Conservation (phyloP, 2,329 filamentous ascomycete species). For the Didymosphaeria variabile region DNA sequence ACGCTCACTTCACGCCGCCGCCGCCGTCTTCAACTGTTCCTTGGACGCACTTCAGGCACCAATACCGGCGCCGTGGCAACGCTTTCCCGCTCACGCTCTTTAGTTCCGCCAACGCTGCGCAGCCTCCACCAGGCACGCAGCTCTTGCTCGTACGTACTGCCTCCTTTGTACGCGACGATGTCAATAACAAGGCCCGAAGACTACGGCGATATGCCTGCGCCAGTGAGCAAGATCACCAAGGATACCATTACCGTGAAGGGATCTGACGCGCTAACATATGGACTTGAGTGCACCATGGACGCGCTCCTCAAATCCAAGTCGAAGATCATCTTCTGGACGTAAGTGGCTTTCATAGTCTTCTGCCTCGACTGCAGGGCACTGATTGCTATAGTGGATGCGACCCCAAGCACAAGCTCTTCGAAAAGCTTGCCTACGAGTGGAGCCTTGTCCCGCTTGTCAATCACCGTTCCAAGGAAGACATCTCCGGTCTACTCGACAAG, state of each 20-base stretch:
- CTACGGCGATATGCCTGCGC: not conserved
- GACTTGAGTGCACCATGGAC: not conserved
- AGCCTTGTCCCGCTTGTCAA: constrained; percentile 16
- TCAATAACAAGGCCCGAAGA: not conserved
- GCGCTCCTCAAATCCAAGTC: not conserved
- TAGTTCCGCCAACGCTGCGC: not conserved
- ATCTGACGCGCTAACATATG: not conserved
- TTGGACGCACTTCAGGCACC: not conserved
- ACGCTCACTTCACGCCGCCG: not conserved
- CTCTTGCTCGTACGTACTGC: constrained; percentile 5
- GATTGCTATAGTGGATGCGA: constrained; percentile 16
- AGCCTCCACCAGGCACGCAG: not conserved
- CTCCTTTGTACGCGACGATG: not conserved
- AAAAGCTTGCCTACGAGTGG: constrained; percentile 19
- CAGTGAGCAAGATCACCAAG: not conserved
- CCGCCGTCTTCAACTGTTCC: not conserved
- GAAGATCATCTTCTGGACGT: constrained; percentile 2
- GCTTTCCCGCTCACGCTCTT: not conserved
- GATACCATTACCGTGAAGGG: not conserved
- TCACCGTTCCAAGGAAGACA: not conserved
- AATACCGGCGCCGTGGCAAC: not conserved
- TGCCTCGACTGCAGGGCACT: constrained; percentile 18
- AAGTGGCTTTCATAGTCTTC: constrained; percentile 41
- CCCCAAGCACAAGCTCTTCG: constrained; percentile 6
- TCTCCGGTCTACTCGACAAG: constrained; percentile 1